Conservation (phyloP, 306 rosid genomes). For the Trifolium dubium region DNA sequence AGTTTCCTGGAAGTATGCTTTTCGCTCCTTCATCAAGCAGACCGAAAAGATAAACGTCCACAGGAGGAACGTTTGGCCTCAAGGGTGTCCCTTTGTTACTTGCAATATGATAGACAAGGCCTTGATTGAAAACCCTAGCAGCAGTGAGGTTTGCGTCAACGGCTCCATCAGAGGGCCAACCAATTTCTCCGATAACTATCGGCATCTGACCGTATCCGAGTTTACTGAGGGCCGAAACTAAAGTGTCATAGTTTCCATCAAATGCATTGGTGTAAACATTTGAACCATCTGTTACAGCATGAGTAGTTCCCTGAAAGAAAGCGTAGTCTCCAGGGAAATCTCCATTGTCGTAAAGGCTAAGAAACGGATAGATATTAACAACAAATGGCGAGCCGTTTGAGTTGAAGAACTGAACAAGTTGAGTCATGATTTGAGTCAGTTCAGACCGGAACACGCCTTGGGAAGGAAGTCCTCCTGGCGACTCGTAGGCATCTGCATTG, state of each 20-base stretch:
- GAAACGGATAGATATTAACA: conserved; percentile 93
- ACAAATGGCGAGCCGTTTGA: conserved; percentile 93
- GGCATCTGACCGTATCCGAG: conserved; percentile 96
- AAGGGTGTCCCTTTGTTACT: conserved; percentile 83
- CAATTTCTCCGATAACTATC: conserved; percentile 82
- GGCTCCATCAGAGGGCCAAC: conserved; percentile 98
- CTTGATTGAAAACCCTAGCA: conserved; percentile 87
- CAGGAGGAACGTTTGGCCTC: conserved; percentile 74
- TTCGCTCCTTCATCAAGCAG: conserved; percentile 91
- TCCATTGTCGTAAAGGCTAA: conserved; percentile 76
- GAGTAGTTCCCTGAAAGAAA: conserved; percentile 88
- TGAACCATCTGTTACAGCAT: conserved; percentile 81
- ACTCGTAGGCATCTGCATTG: conserved; percentile 93
- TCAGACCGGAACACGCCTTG: conserved; percentile 93
- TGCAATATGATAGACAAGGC: conserved; percentile 71
- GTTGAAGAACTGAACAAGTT: conserved; percentile 78
- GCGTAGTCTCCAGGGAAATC: conserved; percentile 97
- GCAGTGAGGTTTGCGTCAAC: conserved; percentile 81
- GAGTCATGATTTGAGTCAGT: conserved; percentile 70
- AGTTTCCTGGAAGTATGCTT: conserved; percentile 83
- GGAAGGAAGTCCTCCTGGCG: conserved; percentile 69
- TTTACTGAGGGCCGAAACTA: conserved; percentile 79
- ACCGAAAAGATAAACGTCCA: conserved; percentile 80
- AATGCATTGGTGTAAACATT: conserved; percentile 89
- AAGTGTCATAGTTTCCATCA: conserved; percentile 93